Evolutionary conservation across 345 rosid genomes (phyloP), one percentile per base, ranked within the genome.

Genomic region (Abelmoschus esculentus): DNA sequence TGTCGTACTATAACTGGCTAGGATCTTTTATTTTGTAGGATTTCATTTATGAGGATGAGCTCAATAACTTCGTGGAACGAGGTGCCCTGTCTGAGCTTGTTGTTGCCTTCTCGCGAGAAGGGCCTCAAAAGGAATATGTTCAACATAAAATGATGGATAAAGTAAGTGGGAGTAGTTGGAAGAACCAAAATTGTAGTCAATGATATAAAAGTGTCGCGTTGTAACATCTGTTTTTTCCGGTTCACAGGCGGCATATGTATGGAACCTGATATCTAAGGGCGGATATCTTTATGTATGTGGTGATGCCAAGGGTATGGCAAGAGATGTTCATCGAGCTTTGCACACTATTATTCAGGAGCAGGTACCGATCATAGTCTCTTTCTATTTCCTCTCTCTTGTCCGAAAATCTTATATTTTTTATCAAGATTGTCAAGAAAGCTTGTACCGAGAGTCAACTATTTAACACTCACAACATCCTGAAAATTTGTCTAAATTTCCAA

Each of bases 281-380:
- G 99, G 82, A 2, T 91, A 90, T 70, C 49, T 91, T 9, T 95
- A 95, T 77, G 98, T 95, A 22, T 95, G 99, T 67, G 98, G 99
- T 77, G 99, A 95, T 80, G 99, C 98, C 72, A 95, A 95, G 74
- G 97, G 98, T 79, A 95, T 95, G 99, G 99, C 99, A 3, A 85
- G 85, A 73, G 98, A 95, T 66, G 99, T 95, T 53, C 99, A 95
- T 75, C 78, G 96, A 73, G 72, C 92, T 57, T 86, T 95, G 60
- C 99, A 95, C 85, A 84, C 87, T 5, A 86, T 95, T 72, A 79
- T 80, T 34, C 89, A 83, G 75, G 96, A 95, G 81, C 98, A 95
- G 97, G 99, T 95, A 12, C 42, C 19, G 32, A 29, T 61, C 13
- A 57, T 12, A 4, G 18, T 6, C 1, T 14, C 52, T 22, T n/a